Evolutionary conservation across 1,284 basidiomycete species (phyloP).

Genomic region (Mrakiaceae sp.): DNA sequence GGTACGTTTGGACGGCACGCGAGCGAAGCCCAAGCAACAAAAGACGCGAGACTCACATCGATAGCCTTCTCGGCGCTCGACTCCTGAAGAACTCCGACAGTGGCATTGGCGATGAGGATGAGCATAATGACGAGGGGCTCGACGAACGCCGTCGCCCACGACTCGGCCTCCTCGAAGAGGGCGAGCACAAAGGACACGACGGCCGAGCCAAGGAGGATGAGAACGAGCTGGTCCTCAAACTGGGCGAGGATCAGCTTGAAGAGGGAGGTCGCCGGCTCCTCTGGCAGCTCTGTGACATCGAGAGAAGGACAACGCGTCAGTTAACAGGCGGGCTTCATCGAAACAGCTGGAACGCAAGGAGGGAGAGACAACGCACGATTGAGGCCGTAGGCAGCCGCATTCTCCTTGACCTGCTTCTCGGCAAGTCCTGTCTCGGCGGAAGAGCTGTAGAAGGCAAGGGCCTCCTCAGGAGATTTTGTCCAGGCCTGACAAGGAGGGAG

Average conservation of each 20-base stretch:
- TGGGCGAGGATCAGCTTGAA: constrained; percentile 92
- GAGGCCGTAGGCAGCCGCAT: constrained; percentile 67
- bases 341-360: background rate
- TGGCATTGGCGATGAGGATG: constrained; percentile 84
- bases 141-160: constrained; percentile 64
- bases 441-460: background rate
- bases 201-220: constrained; percentile 84
- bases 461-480: too few relatives aligned
- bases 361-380: constrained; percentile 49
- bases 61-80: constrained; percentile 89
- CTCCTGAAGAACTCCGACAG: constrained; percentile 91
- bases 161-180: constrained; percentile 60
- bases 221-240: constrained; percentile 92
- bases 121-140: constrained; percentile 86
- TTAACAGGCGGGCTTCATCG: background rate
- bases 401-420: constrained; percentile 52
- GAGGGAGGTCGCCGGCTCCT: constrained; percentile 77
- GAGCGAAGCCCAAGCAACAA: background rate
- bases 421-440: background rate
- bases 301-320: constrained; percentile 13
- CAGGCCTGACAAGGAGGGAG: too few relatives aligned
- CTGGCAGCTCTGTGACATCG: constrained; percentile 57
- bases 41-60: constrained; percentile 53
- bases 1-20: background rate
- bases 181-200: constrained; percentile 82